phyloP scores from a whole-genome alignment of 1,139 yeast species.

The Hyphopichia pseudoburtonii region DNA sequence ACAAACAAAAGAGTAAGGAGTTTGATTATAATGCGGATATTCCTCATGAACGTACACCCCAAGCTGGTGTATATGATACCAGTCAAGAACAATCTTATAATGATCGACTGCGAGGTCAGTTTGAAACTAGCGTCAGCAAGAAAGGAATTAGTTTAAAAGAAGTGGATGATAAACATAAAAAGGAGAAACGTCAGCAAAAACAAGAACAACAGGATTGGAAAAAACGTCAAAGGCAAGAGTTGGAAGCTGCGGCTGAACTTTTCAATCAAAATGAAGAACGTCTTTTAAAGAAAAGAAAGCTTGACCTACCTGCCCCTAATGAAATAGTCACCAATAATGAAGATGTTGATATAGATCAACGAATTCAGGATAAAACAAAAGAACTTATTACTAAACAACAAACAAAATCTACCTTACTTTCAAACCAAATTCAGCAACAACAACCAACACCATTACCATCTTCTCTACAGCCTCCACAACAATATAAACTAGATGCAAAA shows the following conservation, averaged over 20 bases:
- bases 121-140: conserved; percentile 45
- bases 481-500: background rate
- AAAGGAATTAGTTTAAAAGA: conserved; percentile 51
- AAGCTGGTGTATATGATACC: conserved; percentile 68
- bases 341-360: conserved; percentile 26
- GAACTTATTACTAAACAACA: conserved; percentile 19
- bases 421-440: conserved; percentile 4
- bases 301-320: conserved; percentile 54
- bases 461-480: conserved; percentile 5
- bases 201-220: conserved; percentile 16
- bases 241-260: conserved; percentile 37
- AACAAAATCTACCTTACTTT: conserved; percentile 16
- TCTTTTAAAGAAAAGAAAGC: conserved; percentile 49
- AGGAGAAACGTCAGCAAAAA: conserved; percentile 24
- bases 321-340: conserved; percentile 6
- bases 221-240: conserved; percentile 17
- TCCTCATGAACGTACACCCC: conserved; percentile 76
- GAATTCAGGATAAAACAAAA: conserved; percentile 26
- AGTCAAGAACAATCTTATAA: conserved; percentile 53
- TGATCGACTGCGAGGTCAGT: conserved; percentile 34
- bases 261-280: conserved; percentile 34
- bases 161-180: conserved; percentile 33
- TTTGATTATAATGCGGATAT: conserved; percentile 84
- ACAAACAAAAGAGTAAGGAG: conserved; percentile 52
- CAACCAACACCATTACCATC: too few relatives aligned